Base-by-base conservation (phyloP, 306 rosid species). In the Quercus rubra region DNA sequence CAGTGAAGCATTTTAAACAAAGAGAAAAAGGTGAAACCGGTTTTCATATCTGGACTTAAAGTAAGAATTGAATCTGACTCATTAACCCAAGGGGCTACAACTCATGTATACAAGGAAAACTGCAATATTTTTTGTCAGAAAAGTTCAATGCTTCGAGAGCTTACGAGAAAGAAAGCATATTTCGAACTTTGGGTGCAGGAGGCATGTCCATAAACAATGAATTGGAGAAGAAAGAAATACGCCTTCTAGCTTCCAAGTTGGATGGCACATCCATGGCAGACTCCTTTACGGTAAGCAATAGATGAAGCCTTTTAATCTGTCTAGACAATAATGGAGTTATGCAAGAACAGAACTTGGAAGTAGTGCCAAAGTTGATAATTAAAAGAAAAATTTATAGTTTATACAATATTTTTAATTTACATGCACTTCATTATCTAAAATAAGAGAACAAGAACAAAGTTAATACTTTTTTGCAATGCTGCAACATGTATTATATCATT, bases 151-250 rank as follows among this genome's bases (percentile, higher is more conserved):
- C 25, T 67, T 43, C 74, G 46, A 64, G 71, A 77, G 85, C 93
- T 84, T 95, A 95, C 99, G 99, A 92, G 88, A 95, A 95, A 72
- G 99, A 92, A 79, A 95, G 85, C 99, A 95, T 95, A 77, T 92
- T 90, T 71, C 87, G 92, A 84, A 95, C 94, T 95, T 95, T 91
- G 77, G 99, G 99, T 67, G 99, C 94, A 74, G 77, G 55, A 58
- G 99, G 99, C 99, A 95, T 95, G 43, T 91, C 94, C 99, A 95
- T 95, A 88, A 91, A 95, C 89, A 92, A 87, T 0, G 99, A 95
- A 80, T 95, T 95, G 78, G 96, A 89, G 85, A 95, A 95, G 95
- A 91, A 95, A 73, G 99, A 78, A 76, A 95, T 92, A 62, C 99
- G 97, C 86, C 98, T 85, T 80, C 89, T 89, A 74, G 99, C 99